phyloP scores from a whole-genome alignment of 2,329 filamentous ascomycete species.

The Acephala macrosclerotiorum region DNA sequence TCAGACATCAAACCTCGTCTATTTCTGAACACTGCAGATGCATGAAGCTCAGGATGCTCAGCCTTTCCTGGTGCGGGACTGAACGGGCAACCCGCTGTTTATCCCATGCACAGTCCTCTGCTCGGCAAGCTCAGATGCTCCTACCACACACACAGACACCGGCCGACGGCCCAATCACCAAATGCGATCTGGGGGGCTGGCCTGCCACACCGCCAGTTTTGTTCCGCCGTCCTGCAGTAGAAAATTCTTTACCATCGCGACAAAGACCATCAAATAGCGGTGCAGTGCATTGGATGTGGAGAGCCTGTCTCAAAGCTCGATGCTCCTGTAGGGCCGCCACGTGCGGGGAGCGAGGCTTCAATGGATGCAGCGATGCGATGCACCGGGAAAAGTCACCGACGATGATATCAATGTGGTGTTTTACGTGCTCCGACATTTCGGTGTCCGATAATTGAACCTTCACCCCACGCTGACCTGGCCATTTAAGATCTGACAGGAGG shows the following conservation, averaged over 20 bases:
- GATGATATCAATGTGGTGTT: not conserved
- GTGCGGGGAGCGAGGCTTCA: not conserved
- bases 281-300: not conserved
- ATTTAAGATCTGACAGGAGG: slow-evolving; percentile 8
- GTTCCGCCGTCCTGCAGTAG: slow-evolving; percentile 10
- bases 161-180: slow-evolving; percentile 5
- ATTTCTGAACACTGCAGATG: slow-evolving; percentile 10
- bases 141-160: no score
- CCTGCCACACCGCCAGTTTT: slow-evolving; percentile 19
- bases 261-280: not conserved
- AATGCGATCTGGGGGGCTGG: slow-evolving; percentile 4
- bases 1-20: slow-evolving; percentile 3
- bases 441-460: slow-evolving; percentile 8
- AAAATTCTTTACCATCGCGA: slow-evolving; percentile 5
- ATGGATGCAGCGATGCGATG: no score
- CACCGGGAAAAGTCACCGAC: slow-evolving; percentile 2
- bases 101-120: not conserved
- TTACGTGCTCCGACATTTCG: not conserved
- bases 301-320: not conserved
- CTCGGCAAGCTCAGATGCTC: slow-evolving; percentile 3
- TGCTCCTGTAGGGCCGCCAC: slow-evolving; percentile 2
- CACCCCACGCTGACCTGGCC: slow-evolving; percentile 6
- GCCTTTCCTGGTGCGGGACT: slow-evolving; percentile 2
- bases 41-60: slow-evolving; percentile 15
- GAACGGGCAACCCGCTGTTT: slow-evolving; percentile 12